Conservation (phyloP, 306 rosid genomes). For the Oxytropis ochrocephala region DNA sequence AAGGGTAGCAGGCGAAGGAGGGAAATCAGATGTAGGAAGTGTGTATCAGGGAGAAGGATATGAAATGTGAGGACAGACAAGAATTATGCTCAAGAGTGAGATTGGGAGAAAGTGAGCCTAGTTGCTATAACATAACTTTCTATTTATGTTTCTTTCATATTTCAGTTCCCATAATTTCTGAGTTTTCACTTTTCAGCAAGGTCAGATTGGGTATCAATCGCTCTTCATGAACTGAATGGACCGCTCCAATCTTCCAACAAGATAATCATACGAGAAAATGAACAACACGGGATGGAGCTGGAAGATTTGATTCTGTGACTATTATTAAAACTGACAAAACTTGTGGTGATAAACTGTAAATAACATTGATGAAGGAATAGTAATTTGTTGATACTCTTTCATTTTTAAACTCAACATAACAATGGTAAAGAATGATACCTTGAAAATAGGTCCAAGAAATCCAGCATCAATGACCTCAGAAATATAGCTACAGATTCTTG, state of each 20-base stretch:
- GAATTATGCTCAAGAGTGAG: neutral
- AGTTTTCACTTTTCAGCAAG: neutral
- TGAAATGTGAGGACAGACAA: neutral
- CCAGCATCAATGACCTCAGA: slow-evolving; percentile 90
- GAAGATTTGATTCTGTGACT: neutral
- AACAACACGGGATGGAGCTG: neutral
- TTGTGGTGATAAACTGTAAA: neutral
- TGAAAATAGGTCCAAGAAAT: slow-evolving; percentile 79
- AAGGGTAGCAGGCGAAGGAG: neutral
- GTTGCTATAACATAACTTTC: neutral
- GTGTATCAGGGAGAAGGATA: neutral
- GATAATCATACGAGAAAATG: neutral
- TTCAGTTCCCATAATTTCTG: neutral
- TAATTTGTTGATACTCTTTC: neutral
- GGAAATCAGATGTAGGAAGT: neutral
- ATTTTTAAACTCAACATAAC: slow-evolving; percentile 8
- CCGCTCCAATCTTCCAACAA: neutral
- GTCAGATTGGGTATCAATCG: neutral
- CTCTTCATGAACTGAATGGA: neutral
- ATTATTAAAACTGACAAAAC: neutral
- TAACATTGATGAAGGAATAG: neutral
- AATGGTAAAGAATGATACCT: slow-evolving; percentile 43
- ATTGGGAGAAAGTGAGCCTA: neutral
- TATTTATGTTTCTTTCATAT: neutral
- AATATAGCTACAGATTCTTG: slow-evolving; percentile 51